Base-by-base conservation (phyloP, 805 yeast species). In the Teunomyces gatunensis region DNA sequence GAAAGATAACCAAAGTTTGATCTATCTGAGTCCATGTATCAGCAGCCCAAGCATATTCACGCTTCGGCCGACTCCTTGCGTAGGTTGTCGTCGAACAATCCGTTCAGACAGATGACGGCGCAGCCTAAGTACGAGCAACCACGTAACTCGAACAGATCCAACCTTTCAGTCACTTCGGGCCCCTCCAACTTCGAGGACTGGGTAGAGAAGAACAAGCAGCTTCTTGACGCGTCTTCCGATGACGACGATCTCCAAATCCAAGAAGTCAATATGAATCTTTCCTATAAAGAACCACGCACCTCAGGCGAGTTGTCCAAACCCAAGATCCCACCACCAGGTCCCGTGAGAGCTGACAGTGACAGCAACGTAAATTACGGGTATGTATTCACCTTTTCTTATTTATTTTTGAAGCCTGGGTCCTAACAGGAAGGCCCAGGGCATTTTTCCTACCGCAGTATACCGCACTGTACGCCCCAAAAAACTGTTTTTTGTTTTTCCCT, bases 71-170 rank as follows among this genome's bases (percentile, higher is more conserved):
- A 68, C 40, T 65, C 72, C 39, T 54, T 66, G 36, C 63, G 79
- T 55, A 61, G 82, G 52, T 65, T 83, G 45, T 84, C 90, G 5
- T 71, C 83, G 2, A 83, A 83, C 61, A 86, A 86, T 55, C 92
- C 92, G n/a, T 86, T 86, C 64, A 76, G 92, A 58, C 71, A 72
- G 47, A 50, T 48, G 40, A 39, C 39, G 39, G 36, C 17, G 33
- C 48, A 28, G 39, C 43, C 47, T 30, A 34, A 25, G 43, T 35
- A 43, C 32, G 55, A 51, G 29, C 52, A 48, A 15, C 51, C 53
- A 21, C 48, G 48, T 45, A 37, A 39, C 40, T 10, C 42, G 47
- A 23, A 44, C 46, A n/a, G 46, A 40, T 45, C 58, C 39, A 48
- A 35, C 36, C 46, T 42, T 47, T 42, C 48, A n/a, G 39, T 41